Conservation (phyloP, 352 stramenopile genomes). For the Halophytophthora batemanensis region DNA sequence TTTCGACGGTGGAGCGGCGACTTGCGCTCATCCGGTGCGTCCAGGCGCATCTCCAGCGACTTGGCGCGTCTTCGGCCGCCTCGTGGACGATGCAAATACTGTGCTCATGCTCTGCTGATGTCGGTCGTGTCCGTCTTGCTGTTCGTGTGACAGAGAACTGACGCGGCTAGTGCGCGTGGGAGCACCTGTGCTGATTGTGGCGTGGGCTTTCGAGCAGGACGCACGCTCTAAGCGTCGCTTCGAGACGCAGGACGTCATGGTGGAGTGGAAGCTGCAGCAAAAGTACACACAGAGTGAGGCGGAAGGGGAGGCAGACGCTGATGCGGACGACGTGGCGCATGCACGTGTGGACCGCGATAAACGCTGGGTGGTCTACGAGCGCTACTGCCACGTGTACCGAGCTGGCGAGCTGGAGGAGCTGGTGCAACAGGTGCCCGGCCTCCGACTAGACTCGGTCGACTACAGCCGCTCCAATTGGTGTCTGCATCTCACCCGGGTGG, state of each 20-base stretch:
- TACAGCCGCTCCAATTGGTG: conserved; percentile 86
- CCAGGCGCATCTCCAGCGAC: not conserved
- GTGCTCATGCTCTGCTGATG: no score
- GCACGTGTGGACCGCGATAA: conserved; percentile 43
- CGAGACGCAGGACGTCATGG: conserved; percentile 77
- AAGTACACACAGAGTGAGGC: conserved; percentile 46
- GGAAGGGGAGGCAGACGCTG: conserved; percentile 2
- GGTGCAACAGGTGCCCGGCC: conserved; percentile 46
- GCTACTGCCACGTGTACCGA: conserved; percentile 84
- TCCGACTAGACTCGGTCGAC: conserved; percentile 55
- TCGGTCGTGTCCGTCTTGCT: no score
- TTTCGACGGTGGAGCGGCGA: conserved; percentile 71
- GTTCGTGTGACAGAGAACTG: conserved; percentile 48
- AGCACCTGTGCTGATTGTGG: conserved; percentile 58
- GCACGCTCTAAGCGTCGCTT: conserved; percentile 73
- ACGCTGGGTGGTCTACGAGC: conserved; percentile 74
- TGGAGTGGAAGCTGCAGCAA: conserved; percentile 86
- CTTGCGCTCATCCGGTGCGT: conserved; percentile 62
- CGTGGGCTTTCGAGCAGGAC: conserved; percentile 85
- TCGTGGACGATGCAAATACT: no score
- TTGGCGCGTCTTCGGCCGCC: not conserved
- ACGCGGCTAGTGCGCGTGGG: conserved; percentile 60
- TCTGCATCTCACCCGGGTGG: conserved; percentile 38
- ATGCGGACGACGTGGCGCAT: conserved; percentile 16
- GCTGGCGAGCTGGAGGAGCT: conserved; percentile 67